Percentiles rank a stretch among this genome's conserved stretches.
Conservation (phyloP, 371 early-diverging fungal genomes). For the Choanephora cucurbitarum region DNA sequence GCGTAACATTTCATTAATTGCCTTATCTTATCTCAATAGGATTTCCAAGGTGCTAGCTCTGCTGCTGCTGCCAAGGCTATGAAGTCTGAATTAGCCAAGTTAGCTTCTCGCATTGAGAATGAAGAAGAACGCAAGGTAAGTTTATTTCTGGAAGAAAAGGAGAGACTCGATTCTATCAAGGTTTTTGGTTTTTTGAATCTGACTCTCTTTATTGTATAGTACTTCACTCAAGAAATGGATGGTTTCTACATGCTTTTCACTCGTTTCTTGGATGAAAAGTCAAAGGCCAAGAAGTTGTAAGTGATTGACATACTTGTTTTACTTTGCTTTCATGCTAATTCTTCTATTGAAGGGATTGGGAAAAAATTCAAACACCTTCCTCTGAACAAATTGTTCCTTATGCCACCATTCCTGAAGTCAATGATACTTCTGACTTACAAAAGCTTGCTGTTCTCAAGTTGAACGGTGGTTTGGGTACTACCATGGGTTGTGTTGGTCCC, state of each 20-base stretch:
- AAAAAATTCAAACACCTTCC: constrained; percentile 89
- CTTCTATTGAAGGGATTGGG: constrained; percentile 74
- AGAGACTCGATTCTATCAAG: too few relatives aligned
- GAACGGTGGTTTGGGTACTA: constrained; percentile 99
- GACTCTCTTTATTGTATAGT: constrained; percentile 16
- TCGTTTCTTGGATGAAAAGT: constrained; percentile 82
- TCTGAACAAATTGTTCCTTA: constrained; percentile 86
- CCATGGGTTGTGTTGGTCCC: constrained; percentile 99
- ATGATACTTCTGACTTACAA: constrained; percentile 63
- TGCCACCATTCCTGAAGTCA: constrained; percentile 58
- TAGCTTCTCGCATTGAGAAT: constrained; percentile 53
- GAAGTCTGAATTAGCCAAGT: constrained; percentile 60
- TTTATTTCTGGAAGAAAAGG: too few relatives aligned
- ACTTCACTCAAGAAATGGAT: constrained; percentile 80
- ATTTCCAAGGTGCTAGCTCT: constrained; percentile 68
- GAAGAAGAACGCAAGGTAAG: constrained; percentile 62
- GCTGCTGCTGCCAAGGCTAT: constrained; percentile 70
- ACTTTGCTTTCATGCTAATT: background rate
- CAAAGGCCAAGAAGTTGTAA: constrained; percentile 85
- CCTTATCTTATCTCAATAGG: constrained; percentile 31
- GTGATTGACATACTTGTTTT: constrained; percentile 24
- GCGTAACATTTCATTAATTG: constrained; percentile 2
- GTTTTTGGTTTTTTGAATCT: background rate
- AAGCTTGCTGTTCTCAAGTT: constrained; percentile 99
- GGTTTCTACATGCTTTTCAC: constrained; percentile 89